Evolutionary conservation across 352 stramenopile genomes (phyloP).

Genomic region (Globisporangium nunn): DNA sequence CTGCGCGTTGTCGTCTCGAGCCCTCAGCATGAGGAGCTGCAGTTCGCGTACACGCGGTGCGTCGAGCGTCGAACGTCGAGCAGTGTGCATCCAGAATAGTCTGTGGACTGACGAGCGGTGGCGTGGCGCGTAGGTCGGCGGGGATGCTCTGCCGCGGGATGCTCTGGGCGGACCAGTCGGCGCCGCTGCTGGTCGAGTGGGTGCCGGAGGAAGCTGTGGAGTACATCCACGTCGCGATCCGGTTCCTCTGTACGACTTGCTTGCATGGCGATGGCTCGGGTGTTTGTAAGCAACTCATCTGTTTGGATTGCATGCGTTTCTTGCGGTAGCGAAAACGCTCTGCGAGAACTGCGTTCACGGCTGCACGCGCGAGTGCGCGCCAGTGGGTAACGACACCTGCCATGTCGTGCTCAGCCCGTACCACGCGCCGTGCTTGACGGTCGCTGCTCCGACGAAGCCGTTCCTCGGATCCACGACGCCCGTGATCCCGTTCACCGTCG

Average conservation of each 20-base stretch:
- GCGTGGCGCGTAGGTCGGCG: constrained; percentile 26
- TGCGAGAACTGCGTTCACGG: constrained; percentile 71
- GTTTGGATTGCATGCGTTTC: constrained; percentile 1
- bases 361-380: constrained; percentile 47
- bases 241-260: constrained; percentile 27
- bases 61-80: background rate
- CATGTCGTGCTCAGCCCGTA: constrained; percentile 70
- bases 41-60: constrained; percentile 50
- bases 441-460: constrained; percentile 39
- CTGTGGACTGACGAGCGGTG: background rate
- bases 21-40: constrained; percentile 35
- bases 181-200: constrained; percentile 34
- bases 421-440: constrained; percentile 72
- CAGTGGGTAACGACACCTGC: constrained; percentile 24
- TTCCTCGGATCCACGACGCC: constrained; percentile 47
- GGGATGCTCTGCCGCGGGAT: constrained; percentile 49
- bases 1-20: constrained; percentile 55
- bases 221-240: constrained; percentile 36
- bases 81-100: too few relatives aligned
- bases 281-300: background rate
- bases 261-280: background rate
- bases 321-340: constrained; percentile 33
- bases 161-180: constrained; percentile 29
- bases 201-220: constrained; percentile 31
- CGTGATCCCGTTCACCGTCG: constrained; percentile 37